These are phyloP conservation scores for Diplosphaera chodatii DNA, from an alignment of 139 green algal species.

Conservation along the genomic window DNA sequence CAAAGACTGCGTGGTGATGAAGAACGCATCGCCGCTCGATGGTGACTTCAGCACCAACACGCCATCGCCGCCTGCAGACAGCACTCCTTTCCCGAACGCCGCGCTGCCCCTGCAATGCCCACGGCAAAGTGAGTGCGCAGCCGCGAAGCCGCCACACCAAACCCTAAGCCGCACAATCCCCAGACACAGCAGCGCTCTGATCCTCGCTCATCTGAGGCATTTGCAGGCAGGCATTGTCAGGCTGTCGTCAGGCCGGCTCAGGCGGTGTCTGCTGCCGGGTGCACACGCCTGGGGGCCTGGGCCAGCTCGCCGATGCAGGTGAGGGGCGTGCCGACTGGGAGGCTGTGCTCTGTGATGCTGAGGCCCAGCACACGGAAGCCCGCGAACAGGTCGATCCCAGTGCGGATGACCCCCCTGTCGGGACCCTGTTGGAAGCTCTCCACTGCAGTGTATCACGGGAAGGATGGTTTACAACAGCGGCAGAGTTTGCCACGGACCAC, in stretches of 20 bases:
- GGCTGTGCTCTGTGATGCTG: slow-evolving; percentile 21
- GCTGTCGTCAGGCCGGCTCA: too few species aligned
- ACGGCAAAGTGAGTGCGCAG: too few species aligned
- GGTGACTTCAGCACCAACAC: slow-evolving; percentile 13
- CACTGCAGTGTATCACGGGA: background rate
- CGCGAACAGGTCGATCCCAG: background rate
- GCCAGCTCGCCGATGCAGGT: slow-evolving; percentile 25
- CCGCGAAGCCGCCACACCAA: too few species aligned
- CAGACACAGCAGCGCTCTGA: too few species aligned
- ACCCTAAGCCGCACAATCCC: too few species aligned
- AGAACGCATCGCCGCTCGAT: slow-evolving; percentile 13
- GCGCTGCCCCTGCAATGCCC: slow-evolving; percentile 1
- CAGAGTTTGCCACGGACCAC: too few species aligned
- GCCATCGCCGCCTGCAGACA: background rate
- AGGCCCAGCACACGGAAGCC: slow-evolving; percentile 16
- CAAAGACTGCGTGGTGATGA: slow-evolving; percentile 12
- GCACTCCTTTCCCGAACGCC: background rate
- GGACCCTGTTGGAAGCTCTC: background rate
- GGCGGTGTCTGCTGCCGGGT: too few species aligned
- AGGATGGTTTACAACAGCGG: too few species aligned
- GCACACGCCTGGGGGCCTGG: background rate
- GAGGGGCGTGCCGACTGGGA: slow-evolving; percentile 24
- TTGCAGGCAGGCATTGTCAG: too few species aligned
- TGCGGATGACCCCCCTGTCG: background rate
- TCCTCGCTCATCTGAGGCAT: too few species aligned